These are phyloP conservation scores for Ceratobasidium sp. DNA, from an alignment of 1,284 basidiomycete genomes.

Conservation along the genomic window DNA sequence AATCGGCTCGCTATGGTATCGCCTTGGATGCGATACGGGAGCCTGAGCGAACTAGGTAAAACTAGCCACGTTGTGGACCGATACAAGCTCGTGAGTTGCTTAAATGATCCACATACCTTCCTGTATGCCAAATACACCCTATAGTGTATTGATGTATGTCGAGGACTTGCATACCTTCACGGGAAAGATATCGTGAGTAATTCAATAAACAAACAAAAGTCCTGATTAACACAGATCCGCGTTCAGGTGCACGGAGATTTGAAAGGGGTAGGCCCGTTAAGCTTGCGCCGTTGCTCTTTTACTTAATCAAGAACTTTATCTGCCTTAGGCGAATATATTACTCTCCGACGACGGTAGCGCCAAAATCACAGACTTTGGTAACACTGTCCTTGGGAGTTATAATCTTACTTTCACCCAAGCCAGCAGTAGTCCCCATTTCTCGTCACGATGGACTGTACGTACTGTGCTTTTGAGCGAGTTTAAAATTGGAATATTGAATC, in stretches of 20 bases:
- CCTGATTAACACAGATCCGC: no score
- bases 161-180: conserved; percentile 13
- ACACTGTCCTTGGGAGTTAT: background rate
- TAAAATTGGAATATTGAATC: background rate
- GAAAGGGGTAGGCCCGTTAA: conserved; percentile 16
- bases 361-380: conserved; percentile 30
- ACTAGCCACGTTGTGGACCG: background rate
- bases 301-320: background rate
- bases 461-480: no score
- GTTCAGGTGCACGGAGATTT: conserved; percentile 33
- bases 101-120: no score
- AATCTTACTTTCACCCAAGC: conserved; percentile 2
- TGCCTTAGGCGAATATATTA: conserved; percentile 26
- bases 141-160: conserved; percentile 24
- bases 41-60: background rate
- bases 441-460: conserved; percentile 28
- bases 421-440: background rate
- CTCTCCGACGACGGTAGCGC: conserved; percentile 19
- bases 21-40: conserved; percentile 24
- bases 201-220: no score
- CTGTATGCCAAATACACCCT: background rate
- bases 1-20: conserved; percentile 28
- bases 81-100: background rate
- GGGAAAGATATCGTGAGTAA: conserved; percentile 10
- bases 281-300: no score